Base-by-base conservation (phyloP, 345 rosid species). In the Noccaea caerulescens region DNA sequence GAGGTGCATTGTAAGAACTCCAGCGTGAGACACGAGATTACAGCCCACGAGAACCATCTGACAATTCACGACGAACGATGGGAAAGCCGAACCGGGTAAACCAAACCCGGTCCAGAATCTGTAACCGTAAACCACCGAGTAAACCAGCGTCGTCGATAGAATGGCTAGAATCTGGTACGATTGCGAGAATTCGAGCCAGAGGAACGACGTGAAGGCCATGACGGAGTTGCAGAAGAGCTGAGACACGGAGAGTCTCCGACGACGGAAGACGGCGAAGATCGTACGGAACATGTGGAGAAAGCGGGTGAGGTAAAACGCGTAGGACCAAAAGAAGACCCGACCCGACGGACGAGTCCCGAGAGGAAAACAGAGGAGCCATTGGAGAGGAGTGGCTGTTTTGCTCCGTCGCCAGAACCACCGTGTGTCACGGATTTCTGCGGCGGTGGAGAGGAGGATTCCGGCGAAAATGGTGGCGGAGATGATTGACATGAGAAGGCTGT, bases 271-370 rank as follows among this genome's bases (percentile, higher is more conserved):
- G 25, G 87, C 47, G 73, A 91, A 77, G 56, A 91, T 63, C 1
- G 94, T 89, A 0, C 93, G 88, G 53, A 78, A 32, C 93, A 93
- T 88, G 79, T 88, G 96, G 75, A 93, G 77, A 81, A 82, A 88
- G 3, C 97, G 85, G 0, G 92, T 82, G 43, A 93, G 88, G 77
- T 93, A 93, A 72, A 88, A 93, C 10, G 79, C 73, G 76, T 93
- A 93, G 0, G 98, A 93, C 98, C 98, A 93, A 83, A 93, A 93
- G 82, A 93, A 93, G 63, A 93, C 98, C 3, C 97, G 96, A 9
- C 97, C 98, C 0, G 98, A 90, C 2, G 97, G 93, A 2, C 97
- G 88, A 12, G 93, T 93, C 0, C 98, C 98, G 12, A 87, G 83
- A 0, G 98, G 98, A 62, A 90, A 93, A 68, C 97, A 93, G 59